Evolutionary conservation across 495 filamentous ascomycete species (phyloP).

Genomic region (Hypoxylon rickii): DNA sequence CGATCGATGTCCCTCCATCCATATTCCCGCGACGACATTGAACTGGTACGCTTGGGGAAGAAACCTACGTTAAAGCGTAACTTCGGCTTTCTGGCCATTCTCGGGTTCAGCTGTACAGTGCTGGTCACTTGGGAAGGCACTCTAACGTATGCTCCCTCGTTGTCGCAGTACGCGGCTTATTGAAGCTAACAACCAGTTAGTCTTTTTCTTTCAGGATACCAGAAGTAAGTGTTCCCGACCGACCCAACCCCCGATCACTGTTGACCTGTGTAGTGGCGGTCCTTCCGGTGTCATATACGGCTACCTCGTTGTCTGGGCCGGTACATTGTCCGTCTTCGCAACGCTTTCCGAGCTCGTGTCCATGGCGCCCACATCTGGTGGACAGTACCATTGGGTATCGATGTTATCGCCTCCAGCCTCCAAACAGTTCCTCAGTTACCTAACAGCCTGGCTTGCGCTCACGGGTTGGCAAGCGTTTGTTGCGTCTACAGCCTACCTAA

Average conservation of each 20-base stretch:
- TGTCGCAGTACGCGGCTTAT: too few species aligned
- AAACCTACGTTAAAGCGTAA: conserved; percentile 33
- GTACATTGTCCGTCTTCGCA: conserved; percentile 30
- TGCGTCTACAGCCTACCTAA: conserved; percentile 47
- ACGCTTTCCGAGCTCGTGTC: conserved; percentile 40
- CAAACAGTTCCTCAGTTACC: conserved; percentile 1
- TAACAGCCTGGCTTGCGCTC: conserved; percentile 46
- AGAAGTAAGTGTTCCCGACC: too few species aligned
- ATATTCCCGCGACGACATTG: too few species aligned
- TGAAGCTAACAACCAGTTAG: not conserved
- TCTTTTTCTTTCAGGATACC: not conserved
- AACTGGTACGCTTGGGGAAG: conserved; percentile 2
- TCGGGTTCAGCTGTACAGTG: conserved; percentile 50
- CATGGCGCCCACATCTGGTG: conserved; percentile 19
- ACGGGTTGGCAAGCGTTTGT: conserved; percentile 52
- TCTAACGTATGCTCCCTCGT: conserved; percentile 3
- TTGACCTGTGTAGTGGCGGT: conserved; percentile 40
- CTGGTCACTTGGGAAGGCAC: conserved; percentile 50
- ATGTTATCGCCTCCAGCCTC: conserved; percentile 3
- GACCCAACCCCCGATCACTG: too few species aligned
- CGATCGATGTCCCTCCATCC: too few species aligned
- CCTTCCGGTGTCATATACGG: conserved; percentile 38
- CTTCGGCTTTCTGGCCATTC: conserved; percentile 48
- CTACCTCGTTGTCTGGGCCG: conserved; percentile 36
- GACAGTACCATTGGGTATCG: conserved; percentile 12